Conservation (phyloP, 257 asterid species). For the Voacanga thouarsii region DNA sequence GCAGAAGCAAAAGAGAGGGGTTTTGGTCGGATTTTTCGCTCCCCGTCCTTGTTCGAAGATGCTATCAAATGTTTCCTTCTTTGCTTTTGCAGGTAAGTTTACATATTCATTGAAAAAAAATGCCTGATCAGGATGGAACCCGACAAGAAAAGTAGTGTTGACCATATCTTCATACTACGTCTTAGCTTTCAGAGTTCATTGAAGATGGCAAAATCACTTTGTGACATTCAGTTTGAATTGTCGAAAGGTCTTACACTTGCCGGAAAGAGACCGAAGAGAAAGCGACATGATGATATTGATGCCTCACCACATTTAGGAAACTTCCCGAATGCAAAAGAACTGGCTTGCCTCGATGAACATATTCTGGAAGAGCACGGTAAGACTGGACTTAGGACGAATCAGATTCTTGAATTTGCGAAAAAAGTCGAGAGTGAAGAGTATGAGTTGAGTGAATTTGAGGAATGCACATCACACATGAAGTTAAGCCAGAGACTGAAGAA, state of each 20-base stretch:
- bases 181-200: slow-evolving; percentile 35
- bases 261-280: slow-evolving; percentile 16
- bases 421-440: slow-evolving; percentile 24
- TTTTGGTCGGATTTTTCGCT: slow-evolving; percentile 47
- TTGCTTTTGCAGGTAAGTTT: slow-evolving; percentile 27
- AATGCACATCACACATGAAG: too few species aligned
- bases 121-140: too few species aligned
- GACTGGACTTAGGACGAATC: slow-evolving; percentile 31
- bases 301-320: background rate
- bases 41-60: slow-evolving; percentile 56
- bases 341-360: slow-evolving; percentile 27
- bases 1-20: slow-evolving; percentile 32
- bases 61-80: slow-evolving; percentile 48
- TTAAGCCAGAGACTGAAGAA: background rate
- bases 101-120: too few species aligned
- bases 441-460: slow-evolving; percentile 12
- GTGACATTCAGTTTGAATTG: slow-evolving; percentile 29
- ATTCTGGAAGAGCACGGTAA: slow-evolving; percentile 21
- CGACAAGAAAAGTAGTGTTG: too few species aligned
- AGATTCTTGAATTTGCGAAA: slow-evolving; percentile 26
- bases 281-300: background rate
- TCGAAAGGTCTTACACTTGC: background rate
- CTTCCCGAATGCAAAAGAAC: slow-evolving; percentile 39
- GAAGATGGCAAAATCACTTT: slow-evolving; percentile 42
- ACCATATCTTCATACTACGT: too few species aligned